Evolutionary conservation across 345 rosid genomes (phyloP), one percentile per base, ranked within the genome.

Genomic region (Bruguiera sexangula): DNA sequence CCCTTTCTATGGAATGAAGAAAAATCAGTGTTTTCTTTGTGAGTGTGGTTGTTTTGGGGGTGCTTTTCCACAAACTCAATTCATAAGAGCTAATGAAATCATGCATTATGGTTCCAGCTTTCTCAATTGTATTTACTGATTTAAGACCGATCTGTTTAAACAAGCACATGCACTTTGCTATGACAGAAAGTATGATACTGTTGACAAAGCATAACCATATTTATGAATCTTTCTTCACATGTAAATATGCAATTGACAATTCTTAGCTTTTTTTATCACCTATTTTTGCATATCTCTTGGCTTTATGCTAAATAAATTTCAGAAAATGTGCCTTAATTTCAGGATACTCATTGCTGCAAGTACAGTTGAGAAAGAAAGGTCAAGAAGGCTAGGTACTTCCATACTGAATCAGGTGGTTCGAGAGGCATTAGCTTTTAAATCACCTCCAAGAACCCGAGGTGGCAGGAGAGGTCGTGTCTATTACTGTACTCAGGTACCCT

Each of bases 381-480:
- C 94, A 64, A 86, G 96, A 82, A 88, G 98, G 82, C 87, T 90
- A 66, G 80, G 91, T 75, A 91, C 97, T 3, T 85, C 94, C 48
- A 89, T 73, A 75, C 69, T 93, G 80, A 93, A 93, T 79, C 96
- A 91, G 80, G 94, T 93, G 78, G 79, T 90, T 62, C 85, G 60
- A 63, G 98, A 93, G 82, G 97, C 96, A 19, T 80, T 89, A 66
- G 92, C 98, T 56, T 93, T 93, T 70, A 93, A 91, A 78, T 73
- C 97, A 46, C 98, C 98, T 76, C 97, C 98, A 72, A 82, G 94
- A 80, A 93, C 96, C 27, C 79, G 90, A 73, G 94, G 98, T 51
- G 96, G 98, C 79, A 91, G 65, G 80, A 81, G 96, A 76, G 98
- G 98, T 57, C 97, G 93, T 7, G 82, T 91, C 73, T 93, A 86